Evolutionary conservation across 805 yeast species (phyloP), one percentile per base, ranked within the genome.

Genomic region (Candida boidinii): DNA sequence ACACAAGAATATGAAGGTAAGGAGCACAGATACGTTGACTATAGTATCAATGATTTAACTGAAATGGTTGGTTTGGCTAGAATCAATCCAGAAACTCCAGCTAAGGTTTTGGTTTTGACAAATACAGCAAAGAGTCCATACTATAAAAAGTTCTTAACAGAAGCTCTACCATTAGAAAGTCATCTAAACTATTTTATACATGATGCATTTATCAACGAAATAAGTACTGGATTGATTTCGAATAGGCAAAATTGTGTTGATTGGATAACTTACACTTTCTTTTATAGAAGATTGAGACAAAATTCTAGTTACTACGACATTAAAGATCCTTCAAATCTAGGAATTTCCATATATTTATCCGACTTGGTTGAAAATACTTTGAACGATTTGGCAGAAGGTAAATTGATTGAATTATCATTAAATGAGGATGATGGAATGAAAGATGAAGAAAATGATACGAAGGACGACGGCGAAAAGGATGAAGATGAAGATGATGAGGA

Each of bases 291-390:
- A 31, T 52, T 92, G 15, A 80, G 76, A 35, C 66, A 72, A 23
- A 92, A 92, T 52, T 96, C 98, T 4, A 76, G 92, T 37, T 92
- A 71, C 51, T 92, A 92, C 49, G 95, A 87, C n/a, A 70, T 85
- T 7, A 63, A 62, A 26, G 83, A 79, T 39, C 62, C 68, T 3
- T 60, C 82, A 2, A 74, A 74, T 28, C 55, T 68, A 20, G 94
- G 94, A 0, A 53, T 90, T 6, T 85, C 94, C 2, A 88, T 81
- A 34, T 85, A 68, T 53, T 58, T 92, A 26, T 87, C 96, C 0
- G 96, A 87, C 29, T 50, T 86, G 10, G 80, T 90, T 10, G 97
- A 92, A 49, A 60, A 58, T 5, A 65, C 84, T 0, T 48, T 90
- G 40, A 66, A 65, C 21, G 94, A 84, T 15, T 61, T 92, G 28